Evolutionary conservation across 1,284 basidiomycete genomes (phyloP).

Genomic region (Ganoderma lucidum): DNA sequence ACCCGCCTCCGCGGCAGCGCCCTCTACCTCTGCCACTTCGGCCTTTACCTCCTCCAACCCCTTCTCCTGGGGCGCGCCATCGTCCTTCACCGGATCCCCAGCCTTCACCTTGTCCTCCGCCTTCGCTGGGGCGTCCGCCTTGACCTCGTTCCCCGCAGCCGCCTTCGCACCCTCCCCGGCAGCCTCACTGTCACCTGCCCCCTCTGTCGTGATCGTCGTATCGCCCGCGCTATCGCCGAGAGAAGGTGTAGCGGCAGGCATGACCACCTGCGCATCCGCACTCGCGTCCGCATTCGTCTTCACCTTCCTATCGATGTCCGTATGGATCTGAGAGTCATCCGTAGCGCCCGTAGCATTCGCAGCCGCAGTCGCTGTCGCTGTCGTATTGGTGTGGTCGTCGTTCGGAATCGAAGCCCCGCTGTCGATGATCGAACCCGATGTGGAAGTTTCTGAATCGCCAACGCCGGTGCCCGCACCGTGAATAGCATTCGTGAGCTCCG

Average conservation of each 20-base stretch:
- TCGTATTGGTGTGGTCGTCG: conserved; percentile 9
- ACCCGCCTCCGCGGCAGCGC: not conserved
- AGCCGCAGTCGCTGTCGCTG: not conserved
- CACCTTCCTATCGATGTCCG: conserved; percentile 8
- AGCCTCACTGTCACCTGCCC: not conserved
- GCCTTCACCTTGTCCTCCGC: not conserved
- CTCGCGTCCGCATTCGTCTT: not conserved
- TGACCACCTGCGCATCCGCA: not conserved
- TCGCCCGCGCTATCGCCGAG: conserved; percentile 3
- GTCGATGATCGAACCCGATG: conserved; percentile 11
- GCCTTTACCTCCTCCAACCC: not conserved
- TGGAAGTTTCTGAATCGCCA: conserved; percentile 18
- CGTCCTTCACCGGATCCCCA: conserved; percentile 4
- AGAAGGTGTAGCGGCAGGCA: not conserved
- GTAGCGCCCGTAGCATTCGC: conserved; percentile 8
- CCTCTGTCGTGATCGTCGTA: not conserved
- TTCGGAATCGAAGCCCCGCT: conserved; percentile 14
- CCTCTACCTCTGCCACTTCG: not conserved
- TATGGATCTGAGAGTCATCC: conserved; percentile 6
- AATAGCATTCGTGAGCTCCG: conserved; percentile 33
- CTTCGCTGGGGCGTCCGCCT: not conserved
- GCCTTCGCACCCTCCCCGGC: conserved; percentile 9
- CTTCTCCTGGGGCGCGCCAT: not conserved
- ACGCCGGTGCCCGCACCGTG: conserved; percentile 32
- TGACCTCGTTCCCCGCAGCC: not conserved